Evolutionary conservation across 2,329 filamentous ascomycete species (phyloP).

Genomic region (Colletotrichum lentis): DNA sequence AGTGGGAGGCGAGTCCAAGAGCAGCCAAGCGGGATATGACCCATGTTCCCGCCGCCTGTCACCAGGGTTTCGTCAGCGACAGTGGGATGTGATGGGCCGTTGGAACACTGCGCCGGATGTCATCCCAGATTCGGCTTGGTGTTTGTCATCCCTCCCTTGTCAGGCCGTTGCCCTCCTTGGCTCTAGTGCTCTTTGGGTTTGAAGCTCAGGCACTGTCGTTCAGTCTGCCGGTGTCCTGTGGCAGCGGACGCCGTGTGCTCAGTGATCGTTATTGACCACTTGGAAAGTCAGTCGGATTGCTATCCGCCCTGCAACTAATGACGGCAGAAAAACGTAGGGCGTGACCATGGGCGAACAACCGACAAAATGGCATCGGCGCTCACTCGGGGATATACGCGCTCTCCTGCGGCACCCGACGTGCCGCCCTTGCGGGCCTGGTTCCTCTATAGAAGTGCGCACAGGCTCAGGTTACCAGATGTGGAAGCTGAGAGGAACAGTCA

Average conservation of each 20-base stretch:
- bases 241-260: background rate
- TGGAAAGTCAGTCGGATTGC: background rate
- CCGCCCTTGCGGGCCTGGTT: slow-evolving; percentile 11
- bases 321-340: slow-evolving; percentile 1
- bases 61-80: slow-evolving; percentile 32
- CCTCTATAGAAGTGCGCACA: slow-evolving; percentile 2
- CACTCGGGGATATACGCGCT: slow-evolving; percentile 11
- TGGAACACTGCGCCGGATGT: slow-evolving; percentile 30
- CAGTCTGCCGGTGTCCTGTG: background rate
- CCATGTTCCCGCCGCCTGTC: slow-evolving; percentile 31
- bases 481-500: slow-evolving; percentile 14
- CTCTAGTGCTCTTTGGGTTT: background rate
- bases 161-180: slow-evolving; percentile 13
- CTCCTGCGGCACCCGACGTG: slow-evolving; percentile 20
- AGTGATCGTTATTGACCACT: background rate
- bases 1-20: slow-evolving; percentile 23
- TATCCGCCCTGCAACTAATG: background rate
- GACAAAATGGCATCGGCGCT: slow-evolving; percentile 9
- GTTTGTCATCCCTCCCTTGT: slow-evolving; percentile 24
- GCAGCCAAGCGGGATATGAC: slow-evolving; percentile 30
- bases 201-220: slow-evolving; percentile 6
- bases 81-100: slow-evolving; percentile 24
- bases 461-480: slow-evolving; percentile 6
- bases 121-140: slow-evolving; percentile 36
- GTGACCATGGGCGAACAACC: slow-evolving; percentile 7